Conservation (phyloP, 768 basidiomycete species). For the Dentipellis fragilis region DNA sequence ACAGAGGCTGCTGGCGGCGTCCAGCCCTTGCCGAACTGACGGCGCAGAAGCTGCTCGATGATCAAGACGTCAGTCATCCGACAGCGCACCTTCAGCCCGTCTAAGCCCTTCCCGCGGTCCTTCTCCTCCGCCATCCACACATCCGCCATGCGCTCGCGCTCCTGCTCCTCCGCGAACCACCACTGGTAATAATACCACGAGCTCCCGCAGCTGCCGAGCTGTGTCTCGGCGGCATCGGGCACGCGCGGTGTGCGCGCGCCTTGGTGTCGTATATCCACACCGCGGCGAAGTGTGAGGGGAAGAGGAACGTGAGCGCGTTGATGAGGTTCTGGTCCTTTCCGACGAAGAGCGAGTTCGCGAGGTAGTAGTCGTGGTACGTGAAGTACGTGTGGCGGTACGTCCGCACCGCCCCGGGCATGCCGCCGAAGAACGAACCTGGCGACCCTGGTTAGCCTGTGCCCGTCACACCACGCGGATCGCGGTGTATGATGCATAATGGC, state of each 20-base stretch:
- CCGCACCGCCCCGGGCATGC: conserved; percentile 29
- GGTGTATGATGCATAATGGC: conserved; percentile 4
- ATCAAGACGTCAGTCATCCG: background rate
- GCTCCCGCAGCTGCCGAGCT: conserved; percentile 30
- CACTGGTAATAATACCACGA: conserved; percentile 44
- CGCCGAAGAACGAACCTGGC: conserved; percentile 49
- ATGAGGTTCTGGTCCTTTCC: conserved; percentile 51
- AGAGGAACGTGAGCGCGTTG: conserved; percentile 34
- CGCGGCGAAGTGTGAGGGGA: conserved; percentile 34
- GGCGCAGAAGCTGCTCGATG: background rate
- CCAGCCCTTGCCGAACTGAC: background rate
- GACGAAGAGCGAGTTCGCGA: conserved; percentile 34
- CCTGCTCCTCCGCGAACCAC: conserved; percentile 28
- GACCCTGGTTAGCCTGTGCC: background rate
- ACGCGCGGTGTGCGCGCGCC: conserved; percentile 2
- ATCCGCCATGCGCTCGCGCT: conserved; percentile 13
- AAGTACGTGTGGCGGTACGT: conserved; percentile 41
- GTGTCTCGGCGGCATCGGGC: conserved; percentile 16
- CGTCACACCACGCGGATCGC: background rate
- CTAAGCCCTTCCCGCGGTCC: background rate
- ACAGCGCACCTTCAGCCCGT: background rate
- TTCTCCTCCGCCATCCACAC: conserved; percentile 8
- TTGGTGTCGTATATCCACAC: conserved; percentile 25
- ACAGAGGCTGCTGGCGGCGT: background rate
- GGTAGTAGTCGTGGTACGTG: conserved; percentile 41